phyloP scores from a whole-genome alignment of 305 asterid genomes.

The Nicotiana rustica region DNA sequence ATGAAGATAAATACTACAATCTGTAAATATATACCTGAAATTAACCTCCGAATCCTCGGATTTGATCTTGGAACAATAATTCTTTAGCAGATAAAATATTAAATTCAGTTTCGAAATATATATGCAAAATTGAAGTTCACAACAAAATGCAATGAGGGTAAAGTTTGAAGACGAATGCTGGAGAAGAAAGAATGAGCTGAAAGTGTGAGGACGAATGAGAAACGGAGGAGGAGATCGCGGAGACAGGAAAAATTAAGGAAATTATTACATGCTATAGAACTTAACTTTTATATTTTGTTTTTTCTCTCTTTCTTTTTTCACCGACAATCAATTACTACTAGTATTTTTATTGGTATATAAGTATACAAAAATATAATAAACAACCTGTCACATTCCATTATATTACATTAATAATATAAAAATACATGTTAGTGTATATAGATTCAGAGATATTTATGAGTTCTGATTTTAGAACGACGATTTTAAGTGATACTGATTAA shows the following conservation, averaged over 20 bases:
- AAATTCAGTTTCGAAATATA: background rate
- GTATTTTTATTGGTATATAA: too few relatives aligned
- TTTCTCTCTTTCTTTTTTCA: too few relatives aligned
- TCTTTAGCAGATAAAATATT: background rate
- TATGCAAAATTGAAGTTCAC: slow-evolving; percentile 5
- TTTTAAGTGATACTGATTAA: too few relatives aligned
- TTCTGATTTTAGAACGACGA: too few relatives aligned
- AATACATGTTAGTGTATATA: too few relatives aligned
- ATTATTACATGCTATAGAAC: background rate
- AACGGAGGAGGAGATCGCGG: slow-evolving; percentile 18
- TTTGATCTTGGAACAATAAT: background rate
- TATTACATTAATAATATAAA: too few relatives aligned
- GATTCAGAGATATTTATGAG: too few relatives aligned
- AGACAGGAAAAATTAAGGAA: background rate
- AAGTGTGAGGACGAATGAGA: background rate
- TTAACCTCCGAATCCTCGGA: slow-evolving; percentile 26
- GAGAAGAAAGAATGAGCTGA: slow-evolving; percentile 12
- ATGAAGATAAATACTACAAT: background rate
- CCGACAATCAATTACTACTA: too few relatives aligned
- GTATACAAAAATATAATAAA: too few relatives aligned
- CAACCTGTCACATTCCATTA: too few relatives aligned
- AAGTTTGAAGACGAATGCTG: background rate
- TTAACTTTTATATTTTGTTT: too few relatives aligned
- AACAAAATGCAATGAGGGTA: background rate
- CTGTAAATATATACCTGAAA: slow-evolving; percentile 13